These are phyloP conservation scores for Taxawa tesnikishii DNA, from an alignment of 2,329 filamentous ascomycete species.

Conservation along the genomic window DNA sequence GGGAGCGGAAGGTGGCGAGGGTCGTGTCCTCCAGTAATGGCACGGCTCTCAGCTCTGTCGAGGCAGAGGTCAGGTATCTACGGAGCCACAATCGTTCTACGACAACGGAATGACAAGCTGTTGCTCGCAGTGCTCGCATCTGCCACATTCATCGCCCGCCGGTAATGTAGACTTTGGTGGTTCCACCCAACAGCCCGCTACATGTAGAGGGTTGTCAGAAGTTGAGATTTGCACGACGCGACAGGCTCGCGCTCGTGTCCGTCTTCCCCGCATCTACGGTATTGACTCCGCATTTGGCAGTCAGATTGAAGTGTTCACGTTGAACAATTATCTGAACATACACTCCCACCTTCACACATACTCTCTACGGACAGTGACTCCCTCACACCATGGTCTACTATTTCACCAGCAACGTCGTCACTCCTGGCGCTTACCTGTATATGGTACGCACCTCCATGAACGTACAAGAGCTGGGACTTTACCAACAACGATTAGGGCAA, in stretches of 20 bases:
- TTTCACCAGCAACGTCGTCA: constrained; percentile 75
- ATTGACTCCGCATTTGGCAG: not conserved
- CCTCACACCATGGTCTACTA: constrained; percentile 71
- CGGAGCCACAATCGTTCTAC: too few species aligned
- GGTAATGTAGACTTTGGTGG: not conserved
- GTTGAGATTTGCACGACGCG: not conserved
- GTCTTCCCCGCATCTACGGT: not conserved
- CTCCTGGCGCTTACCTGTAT: constrained; percentile 78
- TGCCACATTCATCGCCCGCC: not conserved
- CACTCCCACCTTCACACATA: constrained; percentile 1
- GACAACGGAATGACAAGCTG: too few species aligned
- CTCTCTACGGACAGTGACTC: not conserved
- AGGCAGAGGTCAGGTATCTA: constrained; percentile 7
- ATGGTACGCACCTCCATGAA: too few species aligned
- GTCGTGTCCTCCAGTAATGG: constrained; percentile 13
- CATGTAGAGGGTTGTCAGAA: not conserved
- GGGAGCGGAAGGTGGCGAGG: constrained; percentile 36
- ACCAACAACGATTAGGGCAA: too few species aligned
- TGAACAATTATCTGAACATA: not conserved
- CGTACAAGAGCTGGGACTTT: too few species aligned
- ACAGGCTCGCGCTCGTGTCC: not conserved
- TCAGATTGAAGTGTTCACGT: not conserved
- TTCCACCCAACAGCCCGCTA: too few species aligned
- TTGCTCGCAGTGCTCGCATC: not conserved
- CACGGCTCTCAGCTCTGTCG: constrained; percentile 10